Percentiles rank a stretch among this genome's conserved stretches.
Conservation (phyloP, 1,284 basidiomycete genomes). For the Heterobasidion irregulare region DNA sequence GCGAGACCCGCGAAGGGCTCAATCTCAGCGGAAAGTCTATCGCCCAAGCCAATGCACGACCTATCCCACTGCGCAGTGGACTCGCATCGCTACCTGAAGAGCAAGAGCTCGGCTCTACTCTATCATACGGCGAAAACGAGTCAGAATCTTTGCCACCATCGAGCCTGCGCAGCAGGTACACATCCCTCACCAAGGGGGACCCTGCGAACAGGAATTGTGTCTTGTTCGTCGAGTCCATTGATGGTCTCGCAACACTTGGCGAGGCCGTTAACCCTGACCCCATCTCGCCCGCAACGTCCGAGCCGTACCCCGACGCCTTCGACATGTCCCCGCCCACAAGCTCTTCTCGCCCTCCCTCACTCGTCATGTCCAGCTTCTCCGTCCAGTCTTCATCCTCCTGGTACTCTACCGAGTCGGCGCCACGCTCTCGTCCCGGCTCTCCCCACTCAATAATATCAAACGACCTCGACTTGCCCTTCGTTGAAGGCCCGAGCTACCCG, state of each 20-base stretch:
- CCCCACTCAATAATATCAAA: not conserved
- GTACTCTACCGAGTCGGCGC: constrained; percentile 14
- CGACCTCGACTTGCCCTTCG: constrained; percentile 9
- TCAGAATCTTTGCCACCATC: constrained; percentile 9
- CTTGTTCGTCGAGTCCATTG: constrained; percentile 8
- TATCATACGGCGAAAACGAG: not conserved
- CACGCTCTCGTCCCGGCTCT: constrained; percentile 12
- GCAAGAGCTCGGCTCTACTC: constrained; percentile 22
- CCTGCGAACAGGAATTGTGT: constrained; percentile 17
- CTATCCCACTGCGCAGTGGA: constrained; percentile 10
- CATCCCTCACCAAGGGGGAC: constrained; percentile 6
- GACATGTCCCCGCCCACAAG: constrained; percentile 8
- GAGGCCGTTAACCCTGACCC: not conserved
- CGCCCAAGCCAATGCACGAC: constrained; percentile 14
- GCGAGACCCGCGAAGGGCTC: constrained; percentile 32
- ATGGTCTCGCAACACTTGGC: constrained; percentile 1
- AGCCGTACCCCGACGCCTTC: not conserved
- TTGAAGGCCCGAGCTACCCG: not conserved
- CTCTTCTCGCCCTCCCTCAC: constrained; percentile 14
- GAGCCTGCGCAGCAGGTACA: constrained; percentile 13
- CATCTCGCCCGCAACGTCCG: not conserved
- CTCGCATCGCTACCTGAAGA: constrained; percentile 47
- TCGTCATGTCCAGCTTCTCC: constrained; percentile 14
- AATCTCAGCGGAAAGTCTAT: constrained; percentile 18
- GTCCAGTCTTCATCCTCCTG: constrained; percentile 16